A percentile compares a stretch with the other conserved stretches of the same genome.
phyloP scores from a whole-genome alignment of 345 rosid species.

The Pistacia vera region DNA sequence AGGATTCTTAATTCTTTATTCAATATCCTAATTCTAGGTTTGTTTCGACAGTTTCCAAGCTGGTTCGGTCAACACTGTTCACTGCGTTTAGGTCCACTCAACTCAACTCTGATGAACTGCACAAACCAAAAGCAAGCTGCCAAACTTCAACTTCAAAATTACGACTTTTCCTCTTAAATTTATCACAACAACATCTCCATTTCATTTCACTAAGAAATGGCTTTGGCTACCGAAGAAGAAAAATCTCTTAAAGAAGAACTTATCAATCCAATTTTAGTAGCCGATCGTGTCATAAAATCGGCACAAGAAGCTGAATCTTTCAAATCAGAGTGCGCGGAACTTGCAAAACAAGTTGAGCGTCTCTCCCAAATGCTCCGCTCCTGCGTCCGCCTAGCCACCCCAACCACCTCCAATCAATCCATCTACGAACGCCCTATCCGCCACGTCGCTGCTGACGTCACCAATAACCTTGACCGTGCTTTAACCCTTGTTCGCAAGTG shows the following conservation, averaged over 20 bases:
- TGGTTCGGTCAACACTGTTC: too few relatives aligned
- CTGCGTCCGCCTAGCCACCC: slow-evolving; percentile 43
- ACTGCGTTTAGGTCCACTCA: too few relatives aligned
- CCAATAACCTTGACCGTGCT: slow-evolving; percentile 62
- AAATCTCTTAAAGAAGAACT: slow-evolving; percentile 39
- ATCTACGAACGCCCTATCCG: slow-evolving; percentile 64
- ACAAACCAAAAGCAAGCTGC: too few relatives aligned
- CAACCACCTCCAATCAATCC: slow-evolving; percentile 25
- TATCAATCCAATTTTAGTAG: slow-evolving; percentile 38
- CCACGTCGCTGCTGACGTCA: slow-evolving; percentile 50
- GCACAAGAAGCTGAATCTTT: slow-evolving; percentile 46
- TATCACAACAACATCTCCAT: too few relatives aligned
- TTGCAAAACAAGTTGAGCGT: slow-evolving; percentile 46
- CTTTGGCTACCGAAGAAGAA: slow-evolving; percentile 19
- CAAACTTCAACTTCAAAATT: too few relatives aligned
- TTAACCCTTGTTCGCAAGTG: slow-evolving; percentile 56
- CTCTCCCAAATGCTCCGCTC: slow-evolving; percentile 59
- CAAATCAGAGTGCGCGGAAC: slow-evolving; percentile 46
- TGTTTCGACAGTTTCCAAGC: too few relatives aligned
- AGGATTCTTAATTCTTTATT: too few relatives aligned
- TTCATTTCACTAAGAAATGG: neutral
- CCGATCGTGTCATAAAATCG: slow-evolving; percentile 47
- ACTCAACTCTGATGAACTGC: too few relatives aligned
- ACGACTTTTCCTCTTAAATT: too few relatives aligned
- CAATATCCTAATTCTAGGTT: too few relatives aligned